phyloP scores from a whole-genome alignment of 2,329 filamentous ascomycete species.

The Diaporthe destruens region DNA sequence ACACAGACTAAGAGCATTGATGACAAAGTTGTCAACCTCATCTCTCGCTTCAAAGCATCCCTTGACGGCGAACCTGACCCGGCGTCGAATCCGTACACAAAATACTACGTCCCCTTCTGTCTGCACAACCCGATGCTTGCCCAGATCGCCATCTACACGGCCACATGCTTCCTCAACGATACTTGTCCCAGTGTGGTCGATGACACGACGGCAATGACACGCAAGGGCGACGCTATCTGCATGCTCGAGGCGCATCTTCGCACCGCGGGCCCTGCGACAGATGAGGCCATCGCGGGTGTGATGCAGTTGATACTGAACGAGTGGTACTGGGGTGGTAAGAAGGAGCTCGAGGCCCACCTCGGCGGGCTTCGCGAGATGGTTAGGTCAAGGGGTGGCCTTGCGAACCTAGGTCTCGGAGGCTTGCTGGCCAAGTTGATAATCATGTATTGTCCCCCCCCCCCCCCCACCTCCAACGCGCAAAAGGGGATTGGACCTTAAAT shows the following conservation, averaged over 20 bases:
- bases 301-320: conserved; percentile 64
- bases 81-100: conserved; percentile 57
- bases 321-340: conserved; percentile 66
- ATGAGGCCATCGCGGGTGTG: conserved; percentile 61
- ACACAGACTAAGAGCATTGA: background rate
- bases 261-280: conserved; percentile 53
- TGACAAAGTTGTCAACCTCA: conserved; percentile 58
- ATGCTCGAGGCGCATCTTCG: conserved; percentile 63
- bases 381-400: conserved; percentile 59
- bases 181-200: conserved; percentile 57
- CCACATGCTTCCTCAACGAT: conserved; percentile 65
- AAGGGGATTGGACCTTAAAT: background rate
- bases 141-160: conserved; percentile 63
- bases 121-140: conserved; percentile 63
- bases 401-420: conserved; percentile 60
- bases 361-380: conserved; percentile 63
- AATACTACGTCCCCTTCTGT: conserved; percentile 61
- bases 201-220: conserved; percentile 56
- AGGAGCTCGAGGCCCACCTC: conserved; percentile 61
- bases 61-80: conserved; percentile 62
- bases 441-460: conserved; percentile 52
- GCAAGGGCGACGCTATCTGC: conserved; percentile 58
- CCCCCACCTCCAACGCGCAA: no score
- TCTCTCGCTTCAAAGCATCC: conserved; percentile 64
- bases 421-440: conserved; percentile 62